These are phyloP conservation scores for Neoscytalidium dimidiatum DNA, from an alignment of 2,329 filamentous ascomycete genomes.

Conservation along the genomic window DNA sequence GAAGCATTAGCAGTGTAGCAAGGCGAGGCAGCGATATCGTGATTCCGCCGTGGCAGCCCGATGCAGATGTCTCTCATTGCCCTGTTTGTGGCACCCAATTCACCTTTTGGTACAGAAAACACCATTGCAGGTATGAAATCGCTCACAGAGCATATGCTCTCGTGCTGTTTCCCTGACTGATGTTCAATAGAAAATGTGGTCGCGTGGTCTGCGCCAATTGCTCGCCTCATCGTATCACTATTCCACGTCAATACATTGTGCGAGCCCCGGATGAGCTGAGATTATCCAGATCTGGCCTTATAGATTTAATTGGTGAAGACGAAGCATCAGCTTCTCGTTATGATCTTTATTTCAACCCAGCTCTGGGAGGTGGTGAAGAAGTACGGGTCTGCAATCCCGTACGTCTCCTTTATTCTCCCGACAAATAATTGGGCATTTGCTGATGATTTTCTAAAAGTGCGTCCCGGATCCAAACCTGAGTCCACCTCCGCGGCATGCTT, in stretches of 20 bases:
- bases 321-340: slow-evolving; percentile 32
- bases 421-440: not conserved
- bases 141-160: not conserved
- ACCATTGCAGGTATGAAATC: slow-evolving; percentile 76
- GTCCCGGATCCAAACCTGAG: slow-evolving; percentile 69
- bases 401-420: not conserved
- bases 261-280: slow-evolving; percentile 51
- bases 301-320: slow-evolving; percentile 49
- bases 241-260: slow-evolving; percentile 90
- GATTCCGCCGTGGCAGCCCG: slow-evolving; percentile 84
- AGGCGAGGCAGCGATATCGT: slow-evolving; percentile 39
- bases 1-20: not conserved
- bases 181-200: slow-evolving; percentile 72
- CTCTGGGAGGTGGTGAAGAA: slow-evolving; percentile 65
- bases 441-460: slow-evolving; percentile 40
- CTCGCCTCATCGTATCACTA: slow-evolving; percentile 92
- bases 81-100: slow-evolving; percentile 82
- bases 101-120: slow-evolving; percentile 82
- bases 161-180: not conserved
- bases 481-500: slow-evolving; percentile 53
- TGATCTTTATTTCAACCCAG: slow-evolving; percentile 43
- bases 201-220: slow-evolving; percentile 87
- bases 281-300: slow-evolving; percentile 25
- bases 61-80: slow-evolving; percentile 77
- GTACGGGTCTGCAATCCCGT: slow-evolving; percentile 69